Base-by-base conservation (phyloP, 2,329 filamentous ascomycete genomes). In the Emmonsiellopsis sp. region DNA sequence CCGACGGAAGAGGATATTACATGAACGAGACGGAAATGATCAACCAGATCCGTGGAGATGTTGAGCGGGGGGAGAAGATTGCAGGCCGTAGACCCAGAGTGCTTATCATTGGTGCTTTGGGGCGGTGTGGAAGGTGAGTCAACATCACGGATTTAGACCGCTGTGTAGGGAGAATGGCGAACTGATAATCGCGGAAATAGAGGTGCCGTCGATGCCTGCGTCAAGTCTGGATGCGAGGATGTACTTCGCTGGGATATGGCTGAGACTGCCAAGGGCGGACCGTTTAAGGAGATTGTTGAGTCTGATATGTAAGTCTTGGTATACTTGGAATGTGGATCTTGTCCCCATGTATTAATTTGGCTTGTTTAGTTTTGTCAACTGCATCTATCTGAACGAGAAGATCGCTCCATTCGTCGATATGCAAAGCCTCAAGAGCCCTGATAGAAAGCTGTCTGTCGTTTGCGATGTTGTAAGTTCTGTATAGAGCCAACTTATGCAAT, bases 351-450 rank as follows among this genome's bases (percentile, higher is more conserved):
- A 13, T 48, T 31, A 15, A 32, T 40, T 7, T 30, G 4, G 38
- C 63, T 65, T 51, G 63, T 56, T 88, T 63, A 85, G 89, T 66
- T 89, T 90, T 67, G 78, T 93, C 69, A 94, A 93, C 76, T 90
- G 86, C 79, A 92, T 95, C 69, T 95, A 95, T 74, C 83, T 96
- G 42, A 82, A 78, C 57, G 76, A 82, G 61, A 81, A 85, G 67
- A 91, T 93, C 61, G 86, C 88, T 30, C 86, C 86, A 35, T 96
- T 96, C 67, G 80, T 95, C 66, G 84, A 87, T 70, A 66, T 77
- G 56, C 80, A 87, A 61, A 83, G 80, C 51, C 81, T 95, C 53
- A 78, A 83, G 59, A 74, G 78, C 41, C 76, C 85, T 2, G 78
- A 78, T 62, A 85, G 92, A 67, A 86, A 84, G 65, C 80, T 96